phyloP scores from a whole-genome alignment of 345 rosid species.

The Citrus sp. region DNA sequence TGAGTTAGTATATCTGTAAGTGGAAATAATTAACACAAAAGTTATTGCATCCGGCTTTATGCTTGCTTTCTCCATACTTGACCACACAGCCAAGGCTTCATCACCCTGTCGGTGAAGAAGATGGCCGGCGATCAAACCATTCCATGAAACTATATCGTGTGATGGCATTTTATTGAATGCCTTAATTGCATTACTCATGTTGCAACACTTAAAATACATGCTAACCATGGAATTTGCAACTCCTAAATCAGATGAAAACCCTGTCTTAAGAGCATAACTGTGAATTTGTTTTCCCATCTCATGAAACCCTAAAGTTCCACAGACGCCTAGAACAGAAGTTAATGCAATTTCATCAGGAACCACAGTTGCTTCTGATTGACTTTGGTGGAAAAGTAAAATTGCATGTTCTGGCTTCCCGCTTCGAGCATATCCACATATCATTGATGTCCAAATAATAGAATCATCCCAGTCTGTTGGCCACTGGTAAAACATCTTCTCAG shows the following conservation, averaged over 20 bases:
- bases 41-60: slow-evolving; percentile 55
- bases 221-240: slow-evolving; percentile 70
- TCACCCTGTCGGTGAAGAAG: slow-evolving; percentile 73
- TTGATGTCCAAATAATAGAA: slow-evolving; percentile 60
- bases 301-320: slow-evolving; percentile 70
- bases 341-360: slow-evolving; percentile 58
- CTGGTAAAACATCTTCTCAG: slow-evolving; percentile 52
- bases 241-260: slow-evolving; percentile 39
- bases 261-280: slow-evolving; percentile 54
- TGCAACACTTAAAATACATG: slow-evolving; percentile 71
- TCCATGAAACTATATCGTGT: slow-evolving; percentile 71
- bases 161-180: slow-evolving; percentile 44
- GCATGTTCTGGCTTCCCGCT: slow-evolving; percentile 71
- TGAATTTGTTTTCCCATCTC: slow-evolving; percentile 75
- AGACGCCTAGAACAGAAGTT: slow-evolving; percentile 52
- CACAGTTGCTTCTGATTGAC: slow-evolving; percentile 40
- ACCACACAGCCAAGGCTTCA: slow-evolving; percentile 55
- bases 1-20: slow-evolving; percentile 48
- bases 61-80: slow-evolving; percentile 38
- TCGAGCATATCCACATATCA: slow-evolving; percentile 71
- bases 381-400: slow-evolving; percentile 38
- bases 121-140: slow-evolving; percentile 64
- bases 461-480: slow-evolving; percentile 48
- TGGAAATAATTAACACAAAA: slow-evolving; percentile 48
- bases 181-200: slow-evolving; percentile 41